Conservation (phyloP, 139 green algal species). For the Chlamydomonas sp. region DNA sequence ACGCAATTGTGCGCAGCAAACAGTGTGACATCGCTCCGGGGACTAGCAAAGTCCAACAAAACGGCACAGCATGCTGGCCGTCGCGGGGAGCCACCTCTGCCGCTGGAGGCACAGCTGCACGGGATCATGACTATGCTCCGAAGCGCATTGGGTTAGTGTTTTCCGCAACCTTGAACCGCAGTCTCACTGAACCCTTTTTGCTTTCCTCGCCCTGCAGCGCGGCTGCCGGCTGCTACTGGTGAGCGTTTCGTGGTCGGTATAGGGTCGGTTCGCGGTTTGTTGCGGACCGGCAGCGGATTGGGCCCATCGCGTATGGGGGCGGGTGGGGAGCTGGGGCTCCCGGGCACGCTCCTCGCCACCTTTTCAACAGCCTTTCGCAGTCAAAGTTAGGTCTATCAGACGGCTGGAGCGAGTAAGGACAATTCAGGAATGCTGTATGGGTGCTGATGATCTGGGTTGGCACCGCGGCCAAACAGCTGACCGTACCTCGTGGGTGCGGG, state of each 20-base stretch:
- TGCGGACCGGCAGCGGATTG: constrained; percentile 1
- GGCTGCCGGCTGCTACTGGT: not conserved
- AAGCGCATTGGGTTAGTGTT: constrained; percentile 9
- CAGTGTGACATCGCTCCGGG: not conserved
- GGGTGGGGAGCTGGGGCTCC: too few relatives aligned
- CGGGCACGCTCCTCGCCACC: too few relatives aligned
- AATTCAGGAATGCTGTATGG: too few relatives aligned
- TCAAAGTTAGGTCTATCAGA: too few relatives aligned
- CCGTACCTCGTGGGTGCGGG: too few relatives aligned
- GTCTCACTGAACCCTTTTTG: too few relatives aligned
- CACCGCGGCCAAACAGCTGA: too few relatives aligned
- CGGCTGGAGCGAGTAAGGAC: too few relatives aligned
- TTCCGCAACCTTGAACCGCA: not conserved
- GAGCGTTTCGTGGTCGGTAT: not conserved
- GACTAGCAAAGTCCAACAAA: not conserved
- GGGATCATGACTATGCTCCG: not conserved
- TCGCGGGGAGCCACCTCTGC: constrained; percentile 7
- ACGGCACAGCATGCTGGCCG: constrained; percentile 5
- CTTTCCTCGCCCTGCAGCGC: too few relatives aligned
- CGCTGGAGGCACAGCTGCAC: constrained; percentile 5
- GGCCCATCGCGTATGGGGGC: not conserved
- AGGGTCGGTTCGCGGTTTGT: not conserved
- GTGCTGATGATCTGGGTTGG: too few relatives aligned
- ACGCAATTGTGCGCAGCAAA: not conserved
- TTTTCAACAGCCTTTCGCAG: too few relatives aligned